Evolutionary conservation across 2,329 filamentous ascomycete genomes (phyloP).

Genomic region (Epichloe hybrida): DNA sequence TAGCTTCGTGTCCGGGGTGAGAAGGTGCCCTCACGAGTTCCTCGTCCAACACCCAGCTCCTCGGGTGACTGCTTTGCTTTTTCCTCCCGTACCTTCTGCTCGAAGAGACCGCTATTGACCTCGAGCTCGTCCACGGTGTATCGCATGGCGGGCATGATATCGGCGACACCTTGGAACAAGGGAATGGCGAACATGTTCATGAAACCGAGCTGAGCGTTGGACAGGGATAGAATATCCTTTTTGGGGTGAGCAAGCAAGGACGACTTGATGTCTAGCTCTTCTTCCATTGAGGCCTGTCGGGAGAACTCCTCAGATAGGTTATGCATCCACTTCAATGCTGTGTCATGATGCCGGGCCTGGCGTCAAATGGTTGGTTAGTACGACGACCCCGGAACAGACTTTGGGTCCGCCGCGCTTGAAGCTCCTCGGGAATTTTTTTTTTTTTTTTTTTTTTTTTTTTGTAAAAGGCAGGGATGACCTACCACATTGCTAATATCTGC

Average conservation of each 20-base stretch:
- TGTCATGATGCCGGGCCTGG: slow-evolving; percentile 71
- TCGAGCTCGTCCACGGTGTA: slow-evolving; percentile 77
- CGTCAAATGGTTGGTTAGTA: slow-evolving; percentile 1
- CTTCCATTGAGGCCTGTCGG: slow-evolving; percentile 83
- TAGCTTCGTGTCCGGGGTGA: slow-evolving; percentile 33
- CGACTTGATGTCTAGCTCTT: slow-evolving; percentile 72
- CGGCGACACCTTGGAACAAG: slow-evolving; percentile 75
- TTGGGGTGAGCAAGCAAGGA: slow-evolving; percentile 76
- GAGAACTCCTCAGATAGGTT: slow-evolving; percentile 94
- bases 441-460: no score
- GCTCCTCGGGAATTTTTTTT: no score
- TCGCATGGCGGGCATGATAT: slow-evolving; percentile 70
- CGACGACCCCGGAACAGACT: neutral
- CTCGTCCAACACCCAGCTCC: slow-evolving; percentile 23
- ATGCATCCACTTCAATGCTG: slow-evolving; percentile 79
- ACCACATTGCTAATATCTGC: slow-evolving; percentile 98
- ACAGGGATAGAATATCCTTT: slow-evolving; percentile 70
- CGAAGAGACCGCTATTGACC: slow-evolving; percentile 62
- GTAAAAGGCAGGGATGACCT: slow-evolving; percentile 26
- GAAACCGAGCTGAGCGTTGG: slow-evolving; percentile 82
- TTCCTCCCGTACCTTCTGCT: slow-evolving; percentile 51
- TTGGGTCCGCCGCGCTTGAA: no score
- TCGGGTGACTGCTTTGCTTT: slow-evolving; percentile 32
- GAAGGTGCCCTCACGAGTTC: slow-evolving; percentile 27
- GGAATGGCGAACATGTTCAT: slow-evolving; percentile 94